These are phyloP conservation scores for Iris pallida DNA, from an alignment of 116 monocot genomes.

Conservation along the genomic window DNA sequence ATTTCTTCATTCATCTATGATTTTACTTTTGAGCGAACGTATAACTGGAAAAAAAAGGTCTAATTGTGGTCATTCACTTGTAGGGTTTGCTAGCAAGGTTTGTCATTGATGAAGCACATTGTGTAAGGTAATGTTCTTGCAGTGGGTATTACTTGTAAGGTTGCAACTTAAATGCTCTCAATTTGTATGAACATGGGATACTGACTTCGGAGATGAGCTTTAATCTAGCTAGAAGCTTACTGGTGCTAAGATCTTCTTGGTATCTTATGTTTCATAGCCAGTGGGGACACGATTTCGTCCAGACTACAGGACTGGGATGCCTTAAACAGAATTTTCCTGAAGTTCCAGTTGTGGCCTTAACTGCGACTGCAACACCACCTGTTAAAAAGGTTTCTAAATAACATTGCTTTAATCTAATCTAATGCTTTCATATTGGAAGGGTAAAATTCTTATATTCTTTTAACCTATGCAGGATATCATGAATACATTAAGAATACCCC, in stretches of 20 bases:
- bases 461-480: constrained; percentile 71
- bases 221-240: too few species aligned
- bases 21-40: constrained; percentile 5
- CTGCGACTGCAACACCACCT: constrained; percentile 92
- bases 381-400: constrained; percentile 54
- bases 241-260: not conserved
- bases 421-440: not conserved
- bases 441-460: not conserved
- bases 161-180: not conserved
- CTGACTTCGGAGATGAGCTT: too few species aligned
- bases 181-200: constrained; percentile 6
- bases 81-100: constrained; percentile 89
- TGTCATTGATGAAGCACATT: constrained; percentile 95
- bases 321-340: constrained; percentile 74
- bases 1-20: not conserved
- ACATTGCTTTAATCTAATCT: not conserved
- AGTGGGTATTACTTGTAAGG: not conserved
- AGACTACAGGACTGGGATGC: constrained; percentile 75
- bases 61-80: constrained; percentile 14
- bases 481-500: constrained; percentile 64
- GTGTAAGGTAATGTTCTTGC: constrained; percentile 68
- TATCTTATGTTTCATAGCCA: constrained; percentile 45
- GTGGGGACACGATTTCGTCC: constrained; percentile 99
- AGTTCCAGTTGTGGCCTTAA: constrained; percentile 81
- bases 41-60: constrained; percentile 3